Evolutionary conservation across 495 filamentous ascomycete genomes (phyloP).

Genomic region (Penicillium tannophilum): DNA sequence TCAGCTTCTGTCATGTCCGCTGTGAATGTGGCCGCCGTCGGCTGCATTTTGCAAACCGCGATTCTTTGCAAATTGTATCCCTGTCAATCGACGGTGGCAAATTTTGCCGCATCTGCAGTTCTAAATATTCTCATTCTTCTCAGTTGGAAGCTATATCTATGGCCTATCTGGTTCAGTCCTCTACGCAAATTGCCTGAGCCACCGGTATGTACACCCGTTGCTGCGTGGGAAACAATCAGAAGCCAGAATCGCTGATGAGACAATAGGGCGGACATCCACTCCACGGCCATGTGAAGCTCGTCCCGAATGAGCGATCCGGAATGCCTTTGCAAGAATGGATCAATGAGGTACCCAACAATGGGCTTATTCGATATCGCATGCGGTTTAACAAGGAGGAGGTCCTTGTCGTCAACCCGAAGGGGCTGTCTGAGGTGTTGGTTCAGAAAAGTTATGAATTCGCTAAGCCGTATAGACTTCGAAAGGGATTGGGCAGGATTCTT

Average conservation of each 20-base stretch:
- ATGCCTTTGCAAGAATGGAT: constrained; percentile 14
- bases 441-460: constrained; percentile 27
- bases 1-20: not conserved
- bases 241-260: not conserved
- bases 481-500: constrained; percentile 18
- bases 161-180: constrained; percentile 15
- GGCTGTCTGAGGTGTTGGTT: constrained; percentile 25
- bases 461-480: constrained; percentile 22
- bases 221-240: not conserved
- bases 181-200: constrained; percentile 10
- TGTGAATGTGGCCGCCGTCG: not conserved
- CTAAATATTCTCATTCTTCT: not conserved
- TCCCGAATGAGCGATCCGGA: constrained; percentile 11
- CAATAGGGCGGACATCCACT: constrained; percentile 2
- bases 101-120: not conserved
- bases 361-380: constrained; percentile 29
- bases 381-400: constrained; percentile 27
- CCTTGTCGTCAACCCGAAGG: constrained; percentile 24
- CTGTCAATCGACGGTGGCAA: not conserved
- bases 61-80: not conserved
- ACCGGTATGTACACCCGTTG: not conserved
- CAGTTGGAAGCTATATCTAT: constrained; percentile 8
- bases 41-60: constrained; percentile 1
- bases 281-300: constrained; percentile 8
- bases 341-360: constrained; percentile 30